These are phyloP conservation scores for Pseudomonodictys pantanalensis DNA, from an alignment of 495 filamentous ascomycete species.

Conservation along the genomic window DNA sequence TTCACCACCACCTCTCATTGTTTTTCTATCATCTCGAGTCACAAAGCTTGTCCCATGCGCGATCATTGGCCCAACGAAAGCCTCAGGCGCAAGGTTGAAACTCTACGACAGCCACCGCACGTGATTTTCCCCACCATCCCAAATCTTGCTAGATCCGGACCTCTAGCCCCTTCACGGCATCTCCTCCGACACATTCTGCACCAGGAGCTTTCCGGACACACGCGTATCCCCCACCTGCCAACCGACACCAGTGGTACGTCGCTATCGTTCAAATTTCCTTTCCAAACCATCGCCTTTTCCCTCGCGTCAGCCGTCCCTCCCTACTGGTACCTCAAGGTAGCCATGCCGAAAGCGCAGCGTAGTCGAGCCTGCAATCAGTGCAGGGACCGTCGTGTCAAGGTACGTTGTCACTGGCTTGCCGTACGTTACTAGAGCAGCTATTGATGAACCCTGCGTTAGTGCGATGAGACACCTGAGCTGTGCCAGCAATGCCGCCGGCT, in stretches of 20 bases:
- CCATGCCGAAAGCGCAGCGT: conserved; percentile 26
- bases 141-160: too few relatives aligned
- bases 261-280: conserved; percentile 13
- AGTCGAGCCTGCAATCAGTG: conserved; percentile 26
- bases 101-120: too few relatives aligned
- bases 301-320: neutral
- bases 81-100: too few relatives aligned
- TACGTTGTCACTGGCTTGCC: neutral
- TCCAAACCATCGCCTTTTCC: neutral
- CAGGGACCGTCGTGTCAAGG: conserved; percentile 27
- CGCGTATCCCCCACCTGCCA: neutral
- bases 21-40: too few relatives aligned
- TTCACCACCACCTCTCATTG: too few relatives aligned
- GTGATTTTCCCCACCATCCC: too few relatives aligned
- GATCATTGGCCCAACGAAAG: too few relatives aligned
- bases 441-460: conserved; percentile 9
- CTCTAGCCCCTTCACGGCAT: neutral
- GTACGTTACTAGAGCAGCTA: neutral
- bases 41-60: too few relatives aligned
- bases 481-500: conserved; percentile 27
- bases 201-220: neutral
- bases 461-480: conserved; percentile 17
- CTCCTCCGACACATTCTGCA: neutral
- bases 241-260: neutral
- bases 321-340: neutral